Evolutionary conservation across 768 basidiomycete species (phyloP).

Genomic region (Mycena leptocephala): DNA sequence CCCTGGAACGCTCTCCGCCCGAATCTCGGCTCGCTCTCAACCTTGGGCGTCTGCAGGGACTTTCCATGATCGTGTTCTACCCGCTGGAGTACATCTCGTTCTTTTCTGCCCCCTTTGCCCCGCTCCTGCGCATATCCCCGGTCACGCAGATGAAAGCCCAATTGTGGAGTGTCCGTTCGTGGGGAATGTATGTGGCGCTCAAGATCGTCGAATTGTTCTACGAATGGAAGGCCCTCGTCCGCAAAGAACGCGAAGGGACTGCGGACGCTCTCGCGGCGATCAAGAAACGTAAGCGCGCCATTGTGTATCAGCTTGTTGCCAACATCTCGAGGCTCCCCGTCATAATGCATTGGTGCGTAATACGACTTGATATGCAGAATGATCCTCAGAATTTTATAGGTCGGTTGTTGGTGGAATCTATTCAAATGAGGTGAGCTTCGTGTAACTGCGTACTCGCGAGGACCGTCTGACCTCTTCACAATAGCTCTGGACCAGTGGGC

Average conservation of each 20-base stretch:
- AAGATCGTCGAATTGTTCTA: conserved; percentile 17
- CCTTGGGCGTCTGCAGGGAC: conserved; percentile 67
- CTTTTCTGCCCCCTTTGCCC: conserved; percentile 51
- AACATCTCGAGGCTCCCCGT: conserved; percentile 35
- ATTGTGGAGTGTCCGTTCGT: conserved; percentile 34
- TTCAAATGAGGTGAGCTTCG: conserved; percentile 22
- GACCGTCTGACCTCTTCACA: neutral
- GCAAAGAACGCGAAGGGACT: neutral
- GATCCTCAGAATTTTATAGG: conserved; percentile 4
- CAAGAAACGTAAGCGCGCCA: conserved; percentile 18
- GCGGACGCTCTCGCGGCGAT: conserved; percentile 3
- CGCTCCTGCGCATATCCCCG: conserved; percentile 32
- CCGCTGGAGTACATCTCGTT: conserved; percentile 70
- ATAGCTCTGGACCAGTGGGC: conserved; percentile 26
- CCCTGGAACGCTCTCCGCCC: conserved; percentile 64
- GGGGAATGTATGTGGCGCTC: conserved; percentile 27
- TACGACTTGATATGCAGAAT: neutral
- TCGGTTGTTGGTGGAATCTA: conserved; percentile 36
- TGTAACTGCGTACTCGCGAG: neutral
- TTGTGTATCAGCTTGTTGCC: conserved; percentile 14
- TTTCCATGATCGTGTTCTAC: conserved; percentile 70
- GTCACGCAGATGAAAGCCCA: conserved; percentile 4
- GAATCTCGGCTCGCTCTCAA: conserved; percentile 64
- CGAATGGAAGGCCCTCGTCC: conserved; percentile 13
- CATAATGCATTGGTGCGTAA: conserved; percentile 32